Base-by-base conservation (phyloP, 495 filamentous ascomycete species). In the Penicillium canariense region DNA sequence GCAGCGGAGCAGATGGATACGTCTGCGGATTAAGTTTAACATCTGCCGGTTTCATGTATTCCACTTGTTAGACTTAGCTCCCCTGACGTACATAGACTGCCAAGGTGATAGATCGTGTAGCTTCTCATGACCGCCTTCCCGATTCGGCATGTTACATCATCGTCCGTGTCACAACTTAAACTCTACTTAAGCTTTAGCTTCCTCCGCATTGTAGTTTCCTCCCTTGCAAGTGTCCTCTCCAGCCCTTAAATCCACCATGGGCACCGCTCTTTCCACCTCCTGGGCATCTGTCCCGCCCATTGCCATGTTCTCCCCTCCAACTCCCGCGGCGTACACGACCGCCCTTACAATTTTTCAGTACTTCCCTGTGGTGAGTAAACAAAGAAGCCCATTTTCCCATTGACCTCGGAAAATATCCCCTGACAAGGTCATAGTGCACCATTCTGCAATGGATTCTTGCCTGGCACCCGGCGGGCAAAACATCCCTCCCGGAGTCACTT, bases 391-490 rank as follows among this genome's bases (percentile, higher is more conserved):
- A n/a, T 23, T 4, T 20, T 30, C 25, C 5, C 14, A 17, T 28
- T 31, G 11, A 35, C 14, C 18, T 17, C 12, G 15, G n/a, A 25
- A 36, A 53, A 39, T 11, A 14, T 32, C 27, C n/a, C 17, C 15
- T 28, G 42, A 47, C 23, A 43, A 38, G 22, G 1, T 38, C 23
- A 4, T 49, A 88, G 85, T 45, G 79, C 55, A 80, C 77, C 5
- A 70, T 79, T n/a, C 34, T 79, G 31, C 84, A 87, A 83, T 89
- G 85, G 85, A 14, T 82, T 18, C 55, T 74, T 8, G 71, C 81
- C 27, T 89, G 78, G 74, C 87, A 91, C 68, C 79, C 78, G 27
- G 81, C 83, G 30, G 94, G 94, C 58, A 97, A 97, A 71, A 94
- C 90, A n/a, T 96, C 90, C 9, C 62, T 74, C 46, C 72, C 78